These are phyloP conservation scores for Bathelium albidoporum DNA, from an alignment of 495 filamentous ascomycete species.

Conservation along the genomic window DNA sequence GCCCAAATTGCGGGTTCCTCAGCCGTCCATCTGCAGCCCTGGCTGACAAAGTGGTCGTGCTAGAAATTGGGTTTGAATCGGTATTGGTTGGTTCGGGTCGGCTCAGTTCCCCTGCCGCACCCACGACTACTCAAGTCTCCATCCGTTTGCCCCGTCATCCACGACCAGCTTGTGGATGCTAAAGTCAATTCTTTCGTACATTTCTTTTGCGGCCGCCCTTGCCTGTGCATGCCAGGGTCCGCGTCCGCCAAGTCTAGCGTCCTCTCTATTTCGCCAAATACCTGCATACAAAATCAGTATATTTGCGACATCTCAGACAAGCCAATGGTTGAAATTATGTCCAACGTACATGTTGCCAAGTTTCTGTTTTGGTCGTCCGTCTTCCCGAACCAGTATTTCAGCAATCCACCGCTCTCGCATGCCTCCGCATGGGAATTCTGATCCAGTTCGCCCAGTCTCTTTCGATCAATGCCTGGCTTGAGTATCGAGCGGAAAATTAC, in stretches of 20 bases:
- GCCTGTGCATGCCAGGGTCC: conserved; percentile 29
- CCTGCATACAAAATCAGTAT: conserved; percentile 14
- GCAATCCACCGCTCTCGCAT: conserved; percentile 62
- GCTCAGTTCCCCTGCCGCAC: too few relatives aligned
- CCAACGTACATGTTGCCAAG: conserved; percentile 28
- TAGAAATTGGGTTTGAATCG: too few relatives aligned
- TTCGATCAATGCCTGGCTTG: conserved; percentile 47
- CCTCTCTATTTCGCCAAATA: conserved; percentile 22
- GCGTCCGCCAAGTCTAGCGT: conserved; percentile 22
- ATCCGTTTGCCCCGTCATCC: conserved; percentile 17
- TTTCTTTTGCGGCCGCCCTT: conserved; percentile 20
- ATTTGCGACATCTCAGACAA: neutral
- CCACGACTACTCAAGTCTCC: conserved; percentile 18
- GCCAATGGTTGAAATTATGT: neutral
- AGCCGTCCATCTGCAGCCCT: too few relatives aligned
- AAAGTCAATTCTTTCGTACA: conserved; percentile 26
- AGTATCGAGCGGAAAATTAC: conserved; percentile 72
- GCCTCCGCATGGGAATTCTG: conserved; percentile 69
- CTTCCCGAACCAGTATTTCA: conserved; percentile 46
- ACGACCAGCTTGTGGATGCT: conserved; percentile 25
- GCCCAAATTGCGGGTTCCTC: too few relatives aligned
- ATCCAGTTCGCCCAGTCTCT: conserved; percentile 57
- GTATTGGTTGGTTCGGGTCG: too few relatives aligned
- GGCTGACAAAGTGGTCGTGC: too few relatives aligned
- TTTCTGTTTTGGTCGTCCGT: conserved; percentile 22